phyloP scores from a whole-genome alignment of 2,329 filamentous ascomycete species.

The Coniella vitis region DNA sequence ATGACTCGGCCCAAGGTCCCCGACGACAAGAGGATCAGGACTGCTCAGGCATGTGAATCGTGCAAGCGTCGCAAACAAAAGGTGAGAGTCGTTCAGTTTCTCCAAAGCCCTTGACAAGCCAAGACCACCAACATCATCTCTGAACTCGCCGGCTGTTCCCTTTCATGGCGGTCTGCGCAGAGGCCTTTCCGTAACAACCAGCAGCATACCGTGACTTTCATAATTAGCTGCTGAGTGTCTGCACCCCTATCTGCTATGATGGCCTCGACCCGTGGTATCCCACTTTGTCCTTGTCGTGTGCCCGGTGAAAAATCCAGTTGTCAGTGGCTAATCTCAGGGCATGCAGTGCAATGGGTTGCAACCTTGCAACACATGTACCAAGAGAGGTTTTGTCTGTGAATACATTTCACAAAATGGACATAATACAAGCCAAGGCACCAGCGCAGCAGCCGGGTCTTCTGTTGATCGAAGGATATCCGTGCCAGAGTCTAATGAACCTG shows the following conservation, averaged over 20 bases:
- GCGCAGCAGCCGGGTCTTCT: slow-evolving; percentile 22
- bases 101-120: neutral
- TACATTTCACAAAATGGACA: slow-evolving; percentile 30
- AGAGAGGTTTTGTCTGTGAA: slow-evolving; percentile 39
- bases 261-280: neutral
- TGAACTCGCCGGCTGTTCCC: too few species aligned
- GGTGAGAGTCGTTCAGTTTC: slow-evolving; percentile 34
- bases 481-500: slow-evolving; percentile 6
- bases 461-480: slow-evolving; percentile 16
- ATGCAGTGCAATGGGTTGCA: slow-evolving; percentile 51
- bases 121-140: too few species aligned
- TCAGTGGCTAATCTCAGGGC: slow-evolving; percentile 8
- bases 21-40: slow-evolving; percentile 55
- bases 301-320: neutral
- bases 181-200: too few species aligned
- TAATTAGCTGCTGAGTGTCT: too few species aligned
- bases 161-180: too few species aligned
- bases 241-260: too few species aligned
- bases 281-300: neutral
- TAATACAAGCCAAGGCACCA: slow-evolving; percentile 17
- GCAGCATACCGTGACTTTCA: too few species aligned
- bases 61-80: slow-evolving; percentile 64
- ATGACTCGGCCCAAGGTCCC: slow-evolving; percentile 50
- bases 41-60: slow-evolving; percentile 55
- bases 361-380: slow-evolving; percentile 53